Base-by-base conservation (phyloP, 2,329 filamentous ascomycete species). In the Fusarium oligoseptatum region DNA sequence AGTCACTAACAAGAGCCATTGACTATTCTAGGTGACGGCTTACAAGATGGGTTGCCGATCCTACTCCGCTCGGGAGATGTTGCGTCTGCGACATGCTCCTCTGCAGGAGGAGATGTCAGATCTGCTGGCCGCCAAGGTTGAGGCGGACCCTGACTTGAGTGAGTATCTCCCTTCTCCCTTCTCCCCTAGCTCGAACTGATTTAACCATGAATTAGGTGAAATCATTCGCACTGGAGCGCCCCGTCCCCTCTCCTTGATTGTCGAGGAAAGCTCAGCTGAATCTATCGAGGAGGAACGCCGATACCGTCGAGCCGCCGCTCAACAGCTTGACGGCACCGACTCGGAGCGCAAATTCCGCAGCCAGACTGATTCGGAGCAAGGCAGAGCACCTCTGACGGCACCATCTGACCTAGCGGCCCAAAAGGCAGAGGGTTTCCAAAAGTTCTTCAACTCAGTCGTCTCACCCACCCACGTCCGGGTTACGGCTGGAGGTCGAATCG, bases 391-490 rank as follows among this genome's bases (percentile, higher is more conserved):
- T 8, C 82, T 90, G 39, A 82, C 87, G 60, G 89, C 89, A 24
- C 90, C 90, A 12, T 80, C 85, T 22, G 88, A 86, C 10, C 80
- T 88, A 37, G 82, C 80, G 41, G 87, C 88, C 29, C 90, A 92
- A 79, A 87, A 88, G 74, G 87, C 87, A 37, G 90, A 92, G 79
- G 91, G 91, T n/a, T 93, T 93, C 75, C 88, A 91, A 79, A 86
- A 88, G 62, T 93, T 93, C 78, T 92, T 91, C 82, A 90, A 91
- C 78, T 90, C 91, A 12, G 91, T 92, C n/a, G 87, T 90, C 6
- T 93, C 91, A 37, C 91, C 91, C 9, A 91, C 90, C 15, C 90
- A 92, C 80, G 88, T 92, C 71, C 88, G 91, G 17, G 91, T 93
- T 60, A 93, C 91, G 22, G 91, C 91, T 68, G 90, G 91, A 67